These are phyloP conservation scores for Coniferiporia sulphurascens DNA, from an alignment of 1,284 basidiomycete genomes.

Conservation along the genomic window DNA sequence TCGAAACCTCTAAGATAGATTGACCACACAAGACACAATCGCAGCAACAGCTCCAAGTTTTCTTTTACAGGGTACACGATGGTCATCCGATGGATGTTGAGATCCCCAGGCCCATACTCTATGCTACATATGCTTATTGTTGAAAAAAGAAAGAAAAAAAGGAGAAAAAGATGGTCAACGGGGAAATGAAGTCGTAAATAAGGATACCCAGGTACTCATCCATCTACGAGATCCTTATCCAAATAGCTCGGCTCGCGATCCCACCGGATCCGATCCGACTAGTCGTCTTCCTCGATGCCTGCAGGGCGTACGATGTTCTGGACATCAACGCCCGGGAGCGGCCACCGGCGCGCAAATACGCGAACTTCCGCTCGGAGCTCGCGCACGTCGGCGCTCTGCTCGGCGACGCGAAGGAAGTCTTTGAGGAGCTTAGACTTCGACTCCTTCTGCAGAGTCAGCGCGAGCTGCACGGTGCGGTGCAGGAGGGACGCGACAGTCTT, in stretches of 20 bases:
- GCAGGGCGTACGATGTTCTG: conserved; percentile 55
- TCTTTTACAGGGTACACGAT: background rate
- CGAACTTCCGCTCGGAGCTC: conserved; percentile 72
- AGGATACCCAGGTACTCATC: background rate
- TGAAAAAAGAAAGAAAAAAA: conserved; percentile 6
- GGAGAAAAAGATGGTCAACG: background rate
- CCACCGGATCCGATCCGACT: background rate
- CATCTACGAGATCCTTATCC: too few species aligned
- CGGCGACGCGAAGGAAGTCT: conserved; percentile 90
- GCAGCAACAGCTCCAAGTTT: background rate
- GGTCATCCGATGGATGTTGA: conserved; percentile 6
- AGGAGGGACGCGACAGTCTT: conserved; percentile 88
- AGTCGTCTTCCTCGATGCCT: conserved; percentile 58
- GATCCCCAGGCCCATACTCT: conserved; percentile 7
- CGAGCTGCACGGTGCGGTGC: conserved; percentile 87
- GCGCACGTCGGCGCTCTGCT: conserved; percentile 64
- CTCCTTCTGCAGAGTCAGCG: conserved; percentile 86
- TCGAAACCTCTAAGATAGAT: too few species aligned
- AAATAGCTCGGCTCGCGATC: too few species aligned
- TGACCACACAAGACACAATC: too few species aligned
- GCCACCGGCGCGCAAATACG: conserved; percentile 82
- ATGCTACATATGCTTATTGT: conserved; percentile 15
- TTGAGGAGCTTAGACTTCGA: conserved; percentile 93
- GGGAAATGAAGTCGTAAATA: background rate
- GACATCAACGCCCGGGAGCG: conserved; percentile 87